phyloP scores from a whole-genome alignment of 768 basidiomycete species.

The Boletus rubropictus region DNA sequence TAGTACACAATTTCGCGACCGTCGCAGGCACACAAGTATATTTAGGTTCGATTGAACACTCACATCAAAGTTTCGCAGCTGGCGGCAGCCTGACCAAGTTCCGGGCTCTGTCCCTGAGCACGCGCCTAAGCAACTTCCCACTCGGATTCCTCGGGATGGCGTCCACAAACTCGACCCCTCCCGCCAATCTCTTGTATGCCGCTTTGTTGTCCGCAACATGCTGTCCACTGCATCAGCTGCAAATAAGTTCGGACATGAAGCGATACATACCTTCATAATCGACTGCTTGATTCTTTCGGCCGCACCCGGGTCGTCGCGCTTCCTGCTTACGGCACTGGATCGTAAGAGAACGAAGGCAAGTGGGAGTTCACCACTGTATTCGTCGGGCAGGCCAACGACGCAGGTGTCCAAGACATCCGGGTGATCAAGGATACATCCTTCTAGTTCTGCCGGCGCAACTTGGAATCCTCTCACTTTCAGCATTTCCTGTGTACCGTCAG shows the following conservation, averaged over 20 bases:
- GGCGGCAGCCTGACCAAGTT: background rate
- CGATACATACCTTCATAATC: slow-evolving; percentile 48
- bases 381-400: slow-evolving; percentile 63
- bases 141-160: slow-evolving; percentile 65
- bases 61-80: slow-evolving; percentile 27
- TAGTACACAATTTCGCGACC: too few relatives aligned
- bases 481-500: slow-evolving; percentile 47
- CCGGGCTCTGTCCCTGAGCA: slow-evolving; percentile 48
- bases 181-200: slow-evolving; percentile 54
- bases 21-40: too few relatives aligned
- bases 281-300: slow-evolving; percentile 32
- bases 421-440: slow-evolving; percentile 58
- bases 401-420: slow-evolving; percentile 57
- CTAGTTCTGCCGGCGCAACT: slow-evolving; percentile 63
- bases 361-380: slow-evolving; percentile 72
- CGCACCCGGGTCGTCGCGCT: slow-evolving; percentile 27
- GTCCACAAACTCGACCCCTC: slow-evolving; percentile 59
- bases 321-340: slow-evolving; percentile 34
- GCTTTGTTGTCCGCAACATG: slow-evolving; percentile 54
- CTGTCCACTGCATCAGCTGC: slow-evolving; percentile 26
- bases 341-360: slow-evolving; percentile 61
- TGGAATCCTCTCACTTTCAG: slow-evolving; percentile 57
- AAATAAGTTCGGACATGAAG: background rate
- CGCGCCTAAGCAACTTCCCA: slow-evolving; percentile 57
- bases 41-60: too few relatives aligned